Percentiles rank a stretch among this genome's conserved stretches.
Conservation (phyloP, 768 basidiomycete genomes). For the Tylopilus intermedius region DNA sequence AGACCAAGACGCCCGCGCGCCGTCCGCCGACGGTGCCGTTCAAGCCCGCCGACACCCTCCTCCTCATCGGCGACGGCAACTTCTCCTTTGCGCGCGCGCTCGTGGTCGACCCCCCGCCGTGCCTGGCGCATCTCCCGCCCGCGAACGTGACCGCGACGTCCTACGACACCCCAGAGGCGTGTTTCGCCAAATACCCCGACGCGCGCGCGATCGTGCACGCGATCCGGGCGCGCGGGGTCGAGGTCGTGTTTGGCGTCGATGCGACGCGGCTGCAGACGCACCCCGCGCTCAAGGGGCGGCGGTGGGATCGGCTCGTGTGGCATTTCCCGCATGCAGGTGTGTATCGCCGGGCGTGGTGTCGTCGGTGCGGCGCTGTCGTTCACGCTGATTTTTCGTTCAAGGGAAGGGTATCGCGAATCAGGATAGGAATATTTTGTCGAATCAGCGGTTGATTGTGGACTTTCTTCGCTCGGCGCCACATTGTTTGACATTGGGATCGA, state of each 20-base stretch:
- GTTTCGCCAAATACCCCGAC: conserved; percentile 79
- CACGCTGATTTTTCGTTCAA: conserved; percentile 24
- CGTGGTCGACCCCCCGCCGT: conserved; percentile 41
- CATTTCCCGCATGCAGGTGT: conserved; percentile 95
- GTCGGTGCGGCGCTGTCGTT: neutral
- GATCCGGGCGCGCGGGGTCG: conserved; percentile 55
- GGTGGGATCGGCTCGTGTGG: conserved; percentile 81
- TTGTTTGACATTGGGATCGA: conserved; percentile 53
- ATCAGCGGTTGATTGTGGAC: conserved; percentile 77
- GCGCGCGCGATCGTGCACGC: conserved; percentile 52
- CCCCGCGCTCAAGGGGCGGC: conserved; percentile 50
- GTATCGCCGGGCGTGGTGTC: conserved; percentile 13
- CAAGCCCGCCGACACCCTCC: conserved; percentile 55
- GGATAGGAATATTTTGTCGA: conserved; percentile 86
- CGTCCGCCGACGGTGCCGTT: conserved; percentile 59
- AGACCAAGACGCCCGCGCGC: conserved; percentile 31
- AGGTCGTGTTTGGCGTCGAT: conserved; percentile 78
- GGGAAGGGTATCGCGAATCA: conserved; percentile 90
- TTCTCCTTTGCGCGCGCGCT: conserved; percentile 88
- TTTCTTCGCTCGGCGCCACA: conserved; percentile 73
- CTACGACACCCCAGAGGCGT: conserved; percentile 73
- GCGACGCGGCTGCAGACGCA: conserved; percentile 70
- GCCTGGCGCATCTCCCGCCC: conserved; percentile 50
- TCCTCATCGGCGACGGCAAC: conserved; percentile 90
- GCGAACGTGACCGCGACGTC: conserved; percentile 79